These are phyloP conservation scores for Vitis rupestris DNA, from an alignment of 164 flowering plant species.

Conservation along the genomic window DNA sequence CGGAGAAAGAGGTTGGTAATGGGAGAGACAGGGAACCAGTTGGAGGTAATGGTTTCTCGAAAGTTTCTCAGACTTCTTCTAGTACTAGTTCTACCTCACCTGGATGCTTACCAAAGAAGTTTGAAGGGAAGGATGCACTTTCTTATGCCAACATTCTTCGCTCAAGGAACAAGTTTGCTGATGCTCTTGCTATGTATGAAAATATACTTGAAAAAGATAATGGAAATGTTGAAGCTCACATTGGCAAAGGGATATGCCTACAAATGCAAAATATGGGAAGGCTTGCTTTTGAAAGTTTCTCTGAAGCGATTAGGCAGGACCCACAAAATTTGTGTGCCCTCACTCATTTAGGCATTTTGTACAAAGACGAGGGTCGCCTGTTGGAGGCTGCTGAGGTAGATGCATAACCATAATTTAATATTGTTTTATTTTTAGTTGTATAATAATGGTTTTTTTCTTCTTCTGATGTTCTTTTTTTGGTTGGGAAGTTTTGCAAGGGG, in stretches of 20 bases:
- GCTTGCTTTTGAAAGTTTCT: slow-evolving; percentile 83
- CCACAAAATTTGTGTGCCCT: slow-evolving; percentile 94
- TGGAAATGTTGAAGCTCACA: slow-evolving; percentile 76
- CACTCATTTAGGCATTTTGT: slow-evolving; percentile 91
- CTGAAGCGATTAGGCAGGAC: slow-evolving; percentile 82
- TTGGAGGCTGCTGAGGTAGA: slow-evolving; percentile 96
- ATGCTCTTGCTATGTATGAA: slow-evolving; percentile 83
- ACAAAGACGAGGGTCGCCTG: slow-evolving; percentile 92
- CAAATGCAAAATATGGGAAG: slow-evolving; percentile 86
- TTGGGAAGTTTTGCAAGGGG: too few species aligned
- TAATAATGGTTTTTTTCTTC: too few species aligned
- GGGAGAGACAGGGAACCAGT: slow-evolving; percentile 33
- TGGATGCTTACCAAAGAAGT: slow-evolving; percentile 28
- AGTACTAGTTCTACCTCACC: slow-evolving; percentile 16
- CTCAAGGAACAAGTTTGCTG: slow-evolving; percentile 86
- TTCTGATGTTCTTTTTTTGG: too few species aligned
- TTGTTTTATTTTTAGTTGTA: too few species aligned
- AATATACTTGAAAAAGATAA: slow-evolving; percentile 64
- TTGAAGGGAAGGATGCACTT: slow-evolving; percentile 79
- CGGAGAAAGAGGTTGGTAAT: slow-evolving; percentile 41
- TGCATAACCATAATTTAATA: slow-evolving; percentile 1
- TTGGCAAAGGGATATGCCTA: slow-evolving; percentile 96
- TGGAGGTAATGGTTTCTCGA: slow-evolving; percentile 47
- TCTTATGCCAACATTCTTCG: slow-evolving; percentile 92
- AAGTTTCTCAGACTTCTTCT: slow-evolving; percentile 30